Conservation (phyloP, 75 land plant species). For the Sequoia sempervirens region DNA sequence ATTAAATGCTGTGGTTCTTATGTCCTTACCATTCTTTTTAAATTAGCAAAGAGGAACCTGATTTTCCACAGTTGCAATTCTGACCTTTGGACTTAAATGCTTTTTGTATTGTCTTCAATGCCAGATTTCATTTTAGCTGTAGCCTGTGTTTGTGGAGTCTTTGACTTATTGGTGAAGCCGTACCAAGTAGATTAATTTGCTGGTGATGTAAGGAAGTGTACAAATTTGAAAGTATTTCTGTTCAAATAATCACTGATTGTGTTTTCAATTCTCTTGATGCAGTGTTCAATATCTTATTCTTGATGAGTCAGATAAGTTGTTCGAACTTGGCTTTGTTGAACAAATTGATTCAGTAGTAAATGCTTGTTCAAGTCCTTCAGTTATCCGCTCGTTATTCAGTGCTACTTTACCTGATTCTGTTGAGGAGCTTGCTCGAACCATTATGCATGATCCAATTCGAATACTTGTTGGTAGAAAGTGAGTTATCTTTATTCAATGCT, state of each 20-base stretch:
- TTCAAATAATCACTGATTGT: not conserved
- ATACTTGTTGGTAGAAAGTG: slow-evolving; percentile 84
- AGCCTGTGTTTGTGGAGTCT: not conserved
- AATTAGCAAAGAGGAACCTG: not conserved
- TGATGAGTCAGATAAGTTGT: slow-evolving; percentile 95
- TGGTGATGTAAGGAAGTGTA: not conserved
- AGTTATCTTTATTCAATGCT: not conserved
- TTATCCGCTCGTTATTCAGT: slow-evolving; percentile 86
- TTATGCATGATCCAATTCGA: slow-evolving; percentile 93
- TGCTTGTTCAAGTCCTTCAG: slow-evolving; percentile 81
- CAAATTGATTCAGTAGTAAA: slow-evolving; percentile 89
- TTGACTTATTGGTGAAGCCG: not conserved
- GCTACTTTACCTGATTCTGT: slow-evolving; percentile 93
- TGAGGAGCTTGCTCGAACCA: slow-evolving; percentile 90
- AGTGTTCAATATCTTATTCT: slow-evolving; percentile 92
- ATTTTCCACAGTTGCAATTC: not conserved
- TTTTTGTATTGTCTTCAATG: not conserved
- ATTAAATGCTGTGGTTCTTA: not conserved
- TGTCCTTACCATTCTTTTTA: not conserved
- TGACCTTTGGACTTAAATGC: not conserved
- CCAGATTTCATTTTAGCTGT: not conserved
- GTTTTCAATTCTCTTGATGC: slow-evolving; percentile 15
- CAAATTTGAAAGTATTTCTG: not conserved
- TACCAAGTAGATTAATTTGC: not conserved
- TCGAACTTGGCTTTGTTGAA: slow-evolving; percentile 88